phyloP scores from a whole-genome alignment of 2,329 filamentous ascomycete species.

The Biscogniauxia sp. region DNA sequence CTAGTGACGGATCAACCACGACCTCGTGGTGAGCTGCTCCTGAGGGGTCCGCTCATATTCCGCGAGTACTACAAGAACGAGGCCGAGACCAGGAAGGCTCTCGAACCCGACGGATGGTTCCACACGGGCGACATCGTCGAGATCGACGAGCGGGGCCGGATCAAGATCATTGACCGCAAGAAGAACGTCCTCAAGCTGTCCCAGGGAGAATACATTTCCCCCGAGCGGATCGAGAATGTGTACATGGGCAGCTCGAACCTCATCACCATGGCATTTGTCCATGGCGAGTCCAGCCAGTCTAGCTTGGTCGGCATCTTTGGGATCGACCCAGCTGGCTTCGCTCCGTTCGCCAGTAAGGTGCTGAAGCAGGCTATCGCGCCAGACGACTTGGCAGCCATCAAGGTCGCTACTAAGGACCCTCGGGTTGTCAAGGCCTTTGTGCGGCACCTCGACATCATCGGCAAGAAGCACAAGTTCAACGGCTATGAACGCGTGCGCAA shows the following conservation, averaged over 20 bases:
- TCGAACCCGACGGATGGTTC: constrained; percentile 94
- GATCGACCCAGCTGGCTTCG: constrained; percentile 80
- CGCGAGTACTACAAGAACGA: constrained; percentile 85
- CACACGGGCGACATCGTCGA: constrained; percentile 89
- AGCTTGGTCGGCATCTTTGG: constrained; percentile 85
- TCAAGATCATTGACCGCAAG: constrained; percentile 91
- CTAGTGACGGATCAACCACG: constrained; percentile 80
- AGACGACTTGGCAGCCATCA: constrained; percentile 65
- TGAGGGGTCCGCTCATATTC: constrained; percentile 81
- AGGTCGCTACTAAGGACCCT: constrained; percentile 63
- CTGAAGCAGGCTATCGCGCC: constrained; percentile 64
- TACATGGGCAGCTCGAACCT: constrained; percentile 79
- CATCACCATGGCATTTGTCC: constrained; percentile 79
- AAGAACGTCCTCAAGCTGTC: constrained; percentile 99
- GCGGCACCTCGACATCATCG: constrained; percentile 75
- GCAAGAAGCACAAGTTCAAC: constrained; percentile 83
- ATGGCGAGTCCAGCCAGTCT: constrained; percentile 82
- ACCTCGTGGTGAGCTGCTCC: constrained; percentile 84
- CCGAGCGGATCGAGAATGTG: constrained; percentile 94
- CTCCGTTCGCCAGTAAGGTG: constrained; percentile 74
- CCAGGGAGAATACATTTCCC: constrained; percentile 97
- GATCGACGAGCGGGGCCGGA: constrained; percentile 80
- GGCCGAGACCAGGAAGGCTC: constrained; percentile 77
- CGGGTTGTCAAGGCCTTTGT: constrained; percentile 73
- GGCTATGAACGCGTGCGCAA: constrained; percentile 82